Conservation (phyloP, 352 stramenopile genomes). For the Phytophthora podocarpi region DNA sequence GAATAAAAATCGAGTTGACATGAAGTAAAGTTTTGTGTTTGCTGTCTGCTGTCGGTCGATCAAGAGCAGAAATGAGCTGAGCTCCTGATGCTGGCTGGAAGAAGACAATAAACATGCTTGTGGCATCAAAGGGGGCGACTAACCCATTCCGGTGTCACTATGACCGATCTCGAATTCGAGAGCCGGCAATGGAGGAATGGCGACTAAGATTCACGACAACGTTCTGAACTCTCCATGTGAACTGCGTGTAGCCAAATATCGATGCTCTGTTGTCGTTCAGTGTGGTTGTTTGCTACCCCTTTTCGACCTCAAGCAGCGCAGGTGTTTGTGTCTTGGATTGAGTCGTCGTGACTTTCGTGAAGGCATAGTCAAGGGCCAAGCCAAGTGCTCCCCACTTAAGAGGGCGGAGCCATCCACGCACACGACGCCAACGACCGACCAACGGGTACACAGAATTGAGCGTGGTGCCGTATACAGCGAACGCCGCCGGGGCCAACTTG, state of each 20-base stretch:
- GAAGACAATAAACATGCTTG: not conserved
- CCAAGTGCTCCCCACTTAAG: constrained; percentile 35
- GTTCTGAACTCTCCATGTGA: no score
- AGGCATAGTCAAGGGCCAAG: constrained; percentile 18
- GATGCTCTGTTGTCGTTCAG: constrained; percentile 8
- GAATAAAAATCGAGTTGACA: no score
- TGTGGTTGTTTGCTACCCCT: constrained; percentile 10
- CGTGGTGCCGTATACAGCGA: constrained; percentile 33
- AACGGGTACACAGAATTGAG: constrained; percentile 37
- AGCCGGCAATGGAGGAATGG: constrained; percentile 6
- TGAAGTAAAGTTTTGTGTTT: no score
- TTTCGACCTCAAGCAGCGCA: constrained; percentile 7
- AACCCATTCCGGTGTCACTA: constrained; percentile 12
- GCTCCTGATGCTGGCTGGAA: no score
- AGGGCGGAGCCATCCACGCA: constrained; percentile 24
- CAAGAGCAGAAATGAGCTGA: constrained; percentile 3
- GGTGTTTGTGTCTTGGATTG: constrained; percentile 10
- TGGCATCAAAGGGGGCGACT: not conserved
- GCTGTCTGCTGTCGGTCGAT: no score
- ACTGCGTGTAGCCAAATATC: no score
- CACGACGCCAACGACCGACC: constrained; percentile 28
- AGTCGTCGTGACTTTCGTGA: constrained; percentile 14
- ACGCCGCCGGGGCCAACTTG: constrained; percentile 29
- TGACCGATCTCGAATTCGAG: constrained; percentile 2
- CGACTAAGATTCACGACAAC: not conserved